Percentiles rank a stretch among this genome's conserved stretches.
Conservation (phyloP, 2,329 filamentous ascomycete genomes). For the Pseudogymnoascus sp. region DNA sequence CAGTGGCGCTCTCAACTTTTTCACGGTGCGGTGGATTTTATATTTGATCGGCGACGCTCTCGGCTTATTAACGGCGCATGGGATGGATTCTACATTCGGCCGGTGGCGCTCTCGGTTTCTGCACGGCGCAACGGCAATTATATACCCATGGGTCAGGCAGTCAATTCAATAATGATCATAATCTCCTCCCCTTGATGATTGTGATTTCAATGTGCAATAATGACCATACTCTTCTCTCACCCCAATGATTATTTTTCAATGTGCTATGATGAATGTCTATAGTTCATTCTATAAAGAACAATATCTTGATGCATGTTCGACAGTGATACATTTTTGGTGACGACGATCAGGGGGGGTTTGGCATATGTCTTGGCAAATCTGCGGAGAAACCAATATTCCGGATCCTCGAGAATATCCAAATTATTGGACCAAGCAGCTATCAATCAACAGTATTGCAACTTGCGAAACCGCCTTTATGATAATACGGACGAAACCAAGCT, state of each 20-base stretch:
- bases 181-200: not conserved
- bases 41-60: not conserved
- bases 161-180: not conserved
- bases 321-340: not conserved
- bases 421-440: not conserved
- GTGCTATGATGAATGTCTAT: not conserved
- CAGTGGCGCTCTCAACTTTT: not conserved
- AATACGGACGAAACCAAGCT: constrained; percentile 18
- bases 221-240: not conserved
- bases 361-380: not conserved
- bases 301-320: not conserved
- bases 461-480: constrained; percentile 29
- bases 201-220: constrained; percentile 2
- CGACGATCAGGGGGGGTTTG: constrained; percentile 5
- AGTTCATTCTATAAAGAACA: not conserved
- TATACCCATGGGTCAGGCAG: not conserved
- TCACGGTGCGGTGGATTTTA: not conserved
- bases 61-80: not conserved
- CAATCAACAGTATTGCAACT: not conserved
- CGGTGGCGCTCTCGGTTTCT: not conserved
- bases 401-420: constrained; percentile 5
- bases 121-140: not conserved
- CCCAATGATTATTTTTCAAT: not conserved
- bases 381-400: not conserved
- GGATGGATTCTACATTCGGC: not conserved